Evolutionary conservation across 441 rosid species (phyloP), one percentile per base, ranked within the genome.

Genomic region (Brassica hybrid): DNA sequence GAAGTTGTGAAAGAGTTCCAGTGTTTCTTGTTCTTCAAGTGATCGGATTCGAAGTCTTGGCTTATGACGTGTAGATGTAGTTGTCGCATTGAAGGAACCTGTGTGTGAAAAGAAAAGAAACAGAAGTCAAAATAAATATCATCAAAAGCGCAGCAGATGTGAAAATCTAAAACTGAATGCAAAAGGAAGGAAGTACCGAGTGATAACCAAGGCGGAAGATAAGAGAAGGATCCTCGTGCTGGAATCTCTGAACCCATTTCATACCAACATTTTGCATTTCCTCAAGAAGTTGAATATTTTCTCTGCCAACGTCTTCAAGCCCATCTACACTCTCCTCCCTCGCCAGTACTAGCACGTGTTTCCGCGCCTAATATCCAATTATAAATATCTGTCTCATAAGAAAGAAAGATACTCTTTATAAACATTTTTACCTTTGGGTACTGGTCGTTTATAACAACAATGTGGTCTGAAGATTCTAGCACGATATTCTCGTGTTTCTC

Each of bases 31-130:
- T 90, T 87, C 89, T 91, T 90, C 69, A 95, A 88, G 70, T 85
- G 78, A 67, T 84, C 84, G 11, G 99, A 93, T 74, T 88, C 80
- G 65, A 95, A 93, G 76, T 95, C 99, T 84, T 95, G 98, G 86
- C 98, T 93, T 60, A 95, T 88, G 56, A 95, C 95, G 83, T 93
- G 99, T n/a, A 93, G 77, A 83, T 95, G 99, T 72, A 95, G 86
- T 74, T 90, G 98, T 57, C 91, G 86, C 96, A 93, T 86, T 0
- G 99, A 91, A 2, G 99, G 98, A 79, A 64, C 88, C 99, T 91
- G 91, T 52, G 57, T 50, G 19, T 48, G 45, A 27, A 17, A 32
- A 0, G 10, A 52, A 16, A 14, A n/a, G n/a, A n/a, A n/a, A n/a
- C n/a, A n/a, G n/a, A n/a, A n/a, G n/a, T n/a, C n/a, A n/a, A n/a